Percentiles rank a stretch among this genome's conserved stretches.
These are phyloP conservation scores for Noccaea bulbosa DNA, from an alignment of 345 rosid genomes.

Conservation along the genomic window DNA sequence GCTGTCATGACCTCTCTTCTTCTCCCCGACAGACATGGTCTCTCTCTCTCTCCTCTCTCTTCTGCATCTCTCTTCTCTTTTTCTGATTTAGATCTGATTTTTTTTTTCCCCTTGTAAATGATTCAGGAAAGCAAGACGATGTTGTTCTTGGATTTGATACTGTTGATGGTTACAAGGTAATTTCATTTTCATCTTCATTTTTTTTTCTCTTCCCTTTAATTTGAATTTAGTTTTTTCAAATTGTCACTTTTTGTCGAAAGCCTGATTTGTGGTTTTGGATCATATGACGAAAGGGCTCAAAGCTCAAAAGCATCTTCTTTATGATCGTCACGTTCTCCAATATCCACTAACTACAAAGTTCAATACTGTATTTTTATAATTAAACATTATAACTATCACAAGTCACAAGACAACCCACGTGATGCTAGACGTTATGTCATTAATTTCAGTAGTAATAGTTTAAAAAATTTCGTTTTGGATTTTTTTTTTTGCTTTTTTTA, in stretches of 20 bases:
- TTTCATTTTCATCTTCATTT: neutral
- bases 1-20: slow-evolving; percentile 64
- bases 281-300: neutral
- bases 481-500: slow-evolving; percentile 5
- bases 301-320: neutral
- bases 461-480: neutral
- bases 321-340: slow-evolving; percentile 31
- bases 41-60: neutral
- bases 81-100: slow-evolving; percentile 6
- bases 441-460: neutral
- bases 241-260: neutral
- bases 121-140: slow-evolving; percentile 57
- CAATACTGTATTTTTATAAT: neutral
- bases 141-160: slow-evolving; percentile 60
- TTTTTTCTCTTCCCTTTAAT: neutral
- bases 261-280: neutral
- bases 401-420: neutral
- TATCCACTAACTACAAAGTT: slow-evolving; percentile 8
- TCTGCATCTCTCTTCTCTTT: neutral
- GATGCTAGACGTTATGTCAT: neutral
- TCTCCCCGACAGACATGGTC: slow-evolving; percentile 64
- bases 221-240: neutral
- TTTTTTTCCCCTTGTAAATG: neutral
- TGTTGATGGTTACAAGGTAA: slow-evolving; percentile 54
- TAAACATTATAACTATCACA: neutral